Base-by-base conservation (phyloP, 257 asterid species). In the Hygrophila difformis region DNA sequence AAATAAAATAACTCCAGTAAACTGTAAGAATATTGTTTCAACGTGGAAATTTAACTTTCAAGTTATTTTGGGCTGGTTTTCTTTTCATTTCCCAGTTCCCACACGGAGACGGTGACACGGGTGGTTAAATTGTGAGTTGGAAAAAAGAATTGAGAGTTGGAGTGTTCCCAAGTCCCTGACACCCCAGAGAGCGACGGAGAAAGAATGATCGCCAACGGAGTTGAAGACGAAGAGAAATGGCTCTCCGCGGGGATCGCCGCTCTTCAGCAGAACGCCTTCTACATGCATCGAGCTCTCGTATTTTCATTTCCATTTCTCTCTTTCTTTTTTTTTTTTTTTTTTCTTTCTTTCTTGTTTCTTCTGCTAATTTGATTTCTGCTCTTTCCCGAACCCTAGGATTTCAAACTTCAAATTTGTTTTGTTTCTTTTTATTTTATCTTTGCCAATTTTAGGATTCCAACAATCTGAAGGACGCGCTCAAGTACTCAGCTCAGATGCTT, bases 261-360 rank as follows among this genome's bases (percentile, higher is more conserved):
- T 53, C 88, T 91, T 63, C 98, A 91, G 34, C 98, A 86, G 76
- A 91, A 86, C 70, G 96, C 98, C 55, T 91, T 82, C 59, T 69
- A 74, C 75, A 91, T 91, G 98, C 96, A 91, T 76, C 96, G 93
- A 21, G 98, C 98, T 33, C 84, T 91, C 64, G 98, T 91, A 89
- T 53, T 52, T 26, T 24, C 53, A n/a, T n/a, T n/a, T n/a, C n/a
- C n/a, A n/a, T n/a, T n/a, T n/a, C n/a, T n/a, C n/a, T n/a, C n/a
- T n/a, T n/a, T 19, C 18, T 33, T 38, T 13, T 10, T 6, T 41
- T 8, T 41, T 53, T 44, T 43, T 26, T 15, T 17, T 13, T 31
- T 12, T 18, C 43, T 24, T 13, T 18, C 41, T 49, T 36, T 57
- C 8, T 23, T 44, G 26, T 59, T 5, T 42, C 60, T 60, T 55